Evolutionary conservation across 2,329 filamentous ascomycete species (phyloP), one percentile per base, ranked within the genome.

Genomic region (Claviceps digitariae): DNA sequence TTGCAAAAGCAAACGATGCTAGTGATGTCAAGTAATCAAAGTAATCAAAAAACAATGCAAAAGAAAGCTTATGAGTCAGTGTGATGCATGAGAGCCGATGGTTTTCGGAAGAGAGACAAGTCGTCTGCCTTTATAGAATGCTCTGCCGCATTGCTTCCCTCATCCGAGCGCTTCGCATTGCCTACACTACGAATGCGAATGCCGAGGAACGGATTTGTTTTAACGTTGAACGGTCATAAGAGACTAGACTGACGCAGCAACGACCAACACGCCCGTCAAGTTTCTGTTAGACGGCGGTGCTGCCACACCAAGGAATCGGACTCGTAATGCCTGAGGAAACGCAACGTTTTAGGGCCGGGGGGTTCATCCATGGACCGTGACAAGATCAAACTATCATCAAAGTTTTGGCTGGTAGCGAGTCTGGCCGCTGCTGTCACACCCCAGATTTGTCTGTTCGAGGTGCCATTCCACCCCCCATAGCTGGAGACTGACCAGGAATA

Each of bases 341-440:
- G 50, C 29, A 54, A 49, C 34, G 44, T 52, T 44, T 23, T 47
- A 41, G 40, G 7, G n/a, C 6, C 36, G 13, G 29, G 23, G 49
- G 25, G 21, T 49, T 45, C 45, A 45, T n/a, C n/a, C n/a, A n/a
- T n/a, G n/a, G n/a, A n/a, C n/a, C n/a, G n/a, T 51, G 27, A 34
- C 34, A 44, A 36, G 52, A 49, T 47, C 48, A 27, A 50, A 40
- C 44, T 20, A 25, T 15, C 13, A 25, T 43, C 41, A 34, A 54
- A 9, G 5, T 38, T 47, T 20, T 17, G 12, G n/a, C 8, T 13
- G 38, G 47, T 45, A 45, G 6, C 44, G 34, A 29, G 31, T 48
- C 27, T 45, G 38, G 23, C 52, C 48, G 47, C 17, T 38, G 49
- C 38, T 45, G 43, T 46, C 48, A 51, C 49, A 54, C 49, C 49